phyloP scores from a whole-genome alignment of 352 stramenopile genomes.

The Pelagophyceae sp. region DNA sequence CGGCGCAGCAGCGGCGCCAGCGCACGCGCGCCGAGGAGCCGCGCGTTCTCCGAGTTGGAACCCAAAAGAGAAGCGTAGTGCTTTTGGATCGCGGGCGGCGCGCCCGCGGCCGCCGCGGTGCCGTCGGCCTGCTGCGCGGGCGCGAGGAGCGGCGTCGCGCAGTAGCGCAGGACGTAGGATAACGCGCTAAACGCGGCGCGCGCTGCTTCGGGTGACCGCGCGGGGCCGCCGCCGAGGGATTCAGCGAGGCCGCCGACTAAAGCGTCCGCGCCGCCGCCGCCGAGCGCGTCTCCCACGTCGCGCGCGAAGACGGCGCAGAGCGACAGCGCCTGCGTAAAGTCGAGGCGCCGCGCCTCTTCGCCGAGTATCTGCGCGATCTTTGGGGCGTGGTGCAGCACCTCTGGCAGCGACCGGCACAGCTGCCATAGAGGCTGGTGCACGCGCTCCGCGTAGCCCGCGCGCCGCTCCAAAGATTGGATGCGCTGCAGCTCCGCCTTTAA shows the following conservation, averaged over 20 bases:
- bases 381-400: background rate
- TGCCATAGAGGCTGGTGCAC: slow-evolving; percentile 2
- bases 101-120: background rate
- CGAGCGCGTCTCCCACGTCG: slow-evolving; percentile 1
- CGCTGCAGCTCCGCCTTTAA: background rate
- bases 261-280: background rate
- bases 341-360: background rate
- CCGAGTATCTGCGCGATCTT: background rate
- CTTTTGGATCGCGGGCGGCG: background rate
- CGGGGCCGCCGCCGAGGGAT: background rate
- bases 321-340: background rate
- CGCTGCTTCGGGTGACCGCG: background rate
- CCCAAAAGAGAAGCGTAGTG: background rate
- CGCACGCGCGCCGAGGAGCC: background rate
- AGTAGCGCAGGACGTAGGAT: slow-evolving; percentile 11
- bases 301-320: background rate
- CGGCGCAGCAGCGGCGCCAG: background rate
- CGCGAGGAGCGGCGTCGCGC: background rate
- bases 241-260: background rate
- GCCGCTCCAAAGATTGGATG: background rate
- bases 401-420: background rate
- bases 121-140: background rate
- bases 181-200: background rate
- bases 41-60: background rate
- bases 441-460: background rate